These are phyloP conservation scores for Ophiostoma novo-ulmi DNA, from an alignment of 2,329 filamentous ascomycete species.

Conservation along the genomic window DNA sequence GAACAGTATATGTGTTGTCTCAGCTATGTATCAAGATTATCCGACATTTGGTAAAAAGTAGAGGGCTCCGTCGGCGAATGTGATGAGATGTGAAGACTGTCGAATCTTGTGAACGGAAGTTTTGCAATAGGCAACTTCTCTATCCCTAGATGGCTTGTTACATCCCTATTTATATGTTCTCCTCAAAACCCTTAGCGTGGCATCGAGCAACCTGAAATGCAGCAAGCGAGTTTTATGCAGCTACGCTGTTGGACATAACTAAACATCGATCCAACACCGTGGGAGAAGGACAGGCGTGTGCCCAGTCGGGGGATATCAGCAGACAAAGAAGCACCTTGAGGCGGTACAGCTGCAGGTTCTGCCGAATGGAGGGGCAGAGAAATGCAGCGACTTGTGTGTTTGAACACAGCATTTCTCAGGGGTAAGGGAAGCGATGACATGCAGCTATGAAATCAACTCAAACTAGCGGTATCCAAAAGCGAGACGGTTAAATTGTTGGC, in stretches of 20 bases:
- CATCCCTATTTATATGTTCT: conserved; percentile 21
- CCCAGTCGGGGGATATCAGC: not conserved
- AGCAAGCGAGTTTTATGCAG: conserved; percentile 13
- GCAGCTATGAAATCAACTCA: conserved; percentile 19
- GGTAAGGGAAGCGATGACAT: conserved; percentile 23
- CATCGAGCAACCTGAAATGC: not conserved
- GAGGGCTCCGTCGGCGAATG: not conserved
- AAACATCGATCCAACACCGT: conserved; percentile 3
- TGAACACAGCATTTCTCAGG: conserved; percentile 21
- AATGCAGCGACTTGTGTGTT: conserved; percentile 5
- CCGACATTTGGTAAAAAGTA: not conserved
- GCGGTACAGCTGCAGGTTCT: conserved; percentile 7
- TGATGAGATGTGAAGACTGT: not conserved
- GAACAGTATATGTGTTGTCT: not conserved
- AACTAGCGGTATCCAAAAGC: conserved; percentile 15
- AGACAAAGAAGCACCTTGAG: not conserved
- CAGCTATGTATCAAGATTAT: not conserved
- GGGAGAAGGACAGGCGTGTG: not conserved
- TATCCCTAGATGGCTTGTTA: not conserved
- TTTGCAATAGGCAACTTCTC: not conserved
- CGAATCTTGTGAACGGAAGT: not conserved
- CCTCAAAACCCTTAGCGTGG: not conserved
- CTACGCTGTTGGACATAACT: not conserved
- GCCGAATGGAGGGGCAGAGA: conserved; percentile 14
- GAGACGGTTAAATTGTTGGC: not conserved